These are phyloP conservation scores for Tylopilus sp. DNA, from an alignment of 1,284 basidiomycete species.

Conservation along the genomic window DNA sequence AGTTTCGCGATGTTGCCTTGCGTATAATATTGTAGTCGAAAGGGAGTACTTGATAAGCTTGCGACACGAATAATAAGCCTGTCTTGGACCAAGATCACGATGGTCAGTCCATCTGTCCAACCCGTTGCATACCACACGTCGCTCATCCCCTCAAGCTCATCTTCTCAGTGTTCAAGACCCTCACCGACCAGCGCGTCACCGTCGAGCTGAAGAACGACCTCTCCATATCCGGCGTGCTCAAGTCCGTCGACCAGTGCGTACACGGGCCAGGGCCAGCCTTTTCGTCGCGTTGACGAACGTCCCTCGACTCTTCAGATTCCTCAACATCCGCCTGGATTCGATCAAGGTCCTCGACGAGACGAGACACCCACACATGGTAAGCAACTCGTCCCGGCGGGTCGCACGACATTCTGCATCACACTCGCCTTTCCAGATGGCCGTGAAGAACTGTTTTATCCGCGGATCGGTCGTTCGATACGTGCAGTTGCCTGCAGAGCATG, in stretches of 20 bases:
- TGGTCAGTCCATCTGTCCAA: slow-evolving; percentile 19
- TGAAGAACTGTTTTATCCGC: slow-evolving; percentile 98
- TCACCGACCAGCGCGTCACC: slow-evolving; percentile 95
- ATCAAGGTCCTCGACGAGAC: slow-evolving; percentile 93
- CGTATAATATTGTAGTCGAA: too few species aligned
- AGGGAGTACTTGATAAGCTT: too few species aligned
- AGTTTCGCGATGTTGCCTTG: not conserved
- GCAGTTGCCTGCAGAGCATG: slow-evolving; percentile 86
- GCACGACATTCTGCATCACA: not conserved
- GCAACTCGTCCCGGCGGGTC: slow-evolving; percentile 4
- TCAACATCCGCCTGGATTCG: slow-evolving; percentile 95
- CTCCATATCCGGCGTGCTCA: slow-evolving; percentile 92
- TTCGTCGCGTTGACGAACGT: not conserved
- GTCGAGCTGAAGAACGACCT: slow-evolving; percentile 99
- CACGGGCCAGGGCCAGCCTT: not conserved
- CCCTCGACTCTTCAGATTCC: slow-evolving; percentile 57
- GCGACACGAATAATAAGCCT: too few species aligned
- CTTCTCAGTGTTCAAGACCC: slow-evolving; percentile 98
- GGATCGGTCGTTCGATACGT: slow-evolving; percentile 99
- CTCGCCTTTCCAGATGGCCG: slow-evolving; percentile 74
- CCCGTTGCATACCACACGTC: not conserved
- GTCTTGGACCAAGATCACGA: slow-evolving; percentile 5
- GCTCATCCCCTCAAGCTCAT: slow-evolving; percentile 62
- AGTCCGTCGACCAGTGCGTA: slow-evolving; percentile 95
- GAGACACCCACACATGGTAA: slow-evolving; percentile 95